Evolutionary conservation across 371 early-diverging fungal genomes (phyloP).

Genomic region (Gilbertella persicaria): DNA sequence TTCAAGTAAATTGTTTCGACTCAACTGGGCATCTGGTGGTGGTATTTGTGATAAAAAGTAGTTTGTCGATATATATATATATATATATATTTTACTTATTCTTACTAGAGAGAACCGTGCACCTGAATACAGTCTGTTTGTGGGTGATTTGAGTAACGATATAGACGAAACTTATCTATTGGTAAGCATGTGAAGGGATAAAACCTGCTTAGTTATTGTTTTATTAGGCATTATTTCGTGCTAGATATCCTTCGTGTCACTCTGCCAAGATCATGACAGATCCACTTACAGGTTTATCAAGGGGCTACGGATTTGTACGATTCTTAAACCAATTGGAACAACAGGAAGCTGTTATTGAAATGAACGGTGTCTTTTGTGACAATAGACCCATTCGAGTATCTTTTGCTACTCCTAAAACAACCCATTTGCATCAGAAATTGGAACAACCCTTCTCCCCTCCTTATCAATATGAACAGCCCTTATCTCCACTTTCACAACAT

Average conservation of each 20-base stretch:
- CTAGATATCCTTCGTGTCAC: conserved; percentile 65
- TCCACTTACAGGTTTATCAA: conserved; percentile 64
- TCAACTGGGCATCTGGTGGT: conserved; percentile 92
- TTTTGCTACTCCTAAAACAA: conserved; percentile 81
- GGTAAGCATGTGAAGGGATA: conserved; percentile 45
- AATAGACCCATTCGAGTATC: conserved; percentile 82
- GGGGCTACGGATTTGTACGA: conserved; percentile 84
- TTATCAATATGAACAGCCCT: conserved; percentile 24
- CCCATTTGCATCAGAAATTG: conserved; percentile 22
- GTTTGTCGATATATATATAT: conserved; percentile 2
- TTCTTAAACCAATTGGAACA: conserved; percentile 75
- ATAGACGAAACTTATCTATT: conserved; percentile 73
- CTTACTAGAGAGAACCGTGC: conserved; percentile 52
- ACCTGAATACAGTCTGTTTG: conserved; percentile 84
- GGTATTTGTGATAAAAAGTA: conserved; percentile 53
- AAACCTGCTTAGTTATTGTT: not conserved
- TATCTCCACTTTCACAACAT: conserved; percentile 2
- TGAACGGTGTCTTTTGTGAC: conserved; percentile 71
- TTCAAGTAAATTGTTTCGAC: conserved; percentile 75
- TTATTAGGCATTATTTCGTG: conserved; percentile 47
- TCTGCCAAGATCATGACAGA: conserved; percentile 83
- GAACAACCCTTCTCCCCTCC: conserved; percentile 13
- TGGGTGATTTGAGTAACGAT: conserved; percentile 82
- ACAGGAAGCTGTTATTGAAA: conserved; percentile 70
- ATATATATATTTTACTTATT: conserved; percentile 5